Conservation (phyloP, 2,329 filamentous ascomycete species). For the Pseudofabraea citricarpa region DNA sequence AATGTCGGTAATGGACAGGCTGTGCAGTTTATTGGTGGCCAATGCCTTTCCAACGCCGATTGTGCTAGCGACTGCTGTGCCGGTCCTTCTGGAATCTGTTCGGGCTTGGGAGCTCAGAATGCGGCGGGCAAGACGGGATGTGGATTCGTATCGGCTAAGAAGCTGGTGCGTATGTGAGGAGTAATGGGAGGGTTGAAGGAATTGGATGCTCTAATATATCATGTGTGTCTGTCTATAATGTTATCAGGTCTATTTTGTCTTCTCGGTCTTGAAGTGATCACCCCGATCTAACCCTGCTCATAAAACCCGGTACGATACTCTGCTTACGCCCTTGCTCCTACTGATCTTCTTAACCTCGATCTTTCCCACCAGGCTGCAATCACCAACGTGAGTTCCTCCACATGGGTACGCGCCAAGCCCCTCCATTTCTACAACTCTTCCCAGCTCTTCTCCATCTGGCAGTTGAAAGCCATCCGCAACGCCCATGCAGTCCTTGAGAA, state of each 20-base stretch:
- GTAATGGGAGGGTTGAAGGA: no score
- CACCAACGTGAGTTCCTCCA: slow-evolving; percentile 68
- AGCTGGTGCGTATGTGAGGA: background rate
- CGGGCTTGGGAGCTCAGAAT: slow-evolving; percentile 23
- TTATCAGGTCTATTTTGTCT: no score
- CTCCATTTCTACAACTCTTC: slow-evolving; percentile 64
- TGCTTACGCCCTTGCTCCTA: slow-evolving; percentile 57
- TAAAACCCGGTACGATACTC: slow-evolving; percentile 39
- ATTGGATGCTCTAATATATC: no score
- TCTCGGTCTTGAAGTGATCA: no score
- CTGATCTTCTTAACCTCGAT: slow-evolving; percentile 64
- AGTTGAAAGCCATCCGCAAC: slow-evolving; percentile 28
- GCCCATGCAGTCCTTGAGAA: slow-evolving; percentile 42
- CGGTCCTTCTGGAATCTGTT: slow-evolving; percentile 27
- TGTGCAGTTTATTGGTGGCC: slow-evolving; percentile 28
- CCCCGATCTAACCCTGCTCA: slow-evolving; percentile 24
- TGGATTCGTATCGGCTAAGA: slow-evolving; percentile 22
- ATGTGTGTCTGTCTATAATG: no score
- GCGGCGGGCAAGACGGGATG: slow-evolving; percentile 30
- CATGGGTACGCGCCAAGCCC: slow-evolving; percentile 69
- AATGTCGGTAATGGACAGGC: slow-evolving; percentile 29
- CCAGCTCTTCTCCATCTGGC: slow-evolving; percentile 45
- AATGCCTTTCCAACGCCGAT: slow-evolving; percentile 26
- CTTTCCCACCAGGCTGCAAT: slow-evolving; percentile 52
- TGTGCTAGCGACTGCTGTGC: slow-evolving; percentile 29